These are phyloP conservation scores for Marchantia polymorpha DNA, from an alignment of 225 moss, liverwort and hornwort genomes.

Conservation along the genomic window DNA sequence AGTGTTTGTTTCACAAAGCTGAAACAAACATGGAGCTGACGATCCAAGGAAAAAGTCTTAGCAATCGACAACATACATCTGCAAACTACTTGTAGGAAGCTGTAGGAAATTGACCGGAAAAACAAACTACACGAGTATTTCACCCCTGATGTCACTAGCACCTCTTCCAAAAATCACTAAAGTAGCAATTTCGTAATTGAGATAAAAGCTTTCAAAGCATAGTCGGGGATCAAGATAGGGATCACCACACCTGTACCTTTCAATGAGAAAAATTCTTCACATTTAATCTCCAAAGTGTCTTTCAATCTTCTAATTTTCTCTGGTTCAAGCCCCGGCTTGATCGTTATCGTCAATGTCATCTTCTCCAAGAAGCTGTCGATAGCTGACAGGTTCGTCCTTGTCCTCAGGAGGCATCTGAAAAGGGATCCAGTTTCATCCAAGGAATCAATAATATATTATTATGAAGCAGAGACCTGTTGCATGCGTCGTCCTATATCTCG, in stretches of 20 bases:
- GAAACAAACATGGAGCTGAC: no score
- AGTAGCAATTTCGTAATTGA: no score
- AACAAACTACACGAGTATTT: no score
- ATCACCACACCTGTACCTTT: conserved; percentile 1
- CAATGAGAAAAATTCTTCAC: background rate
- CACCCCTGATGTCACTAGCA: background rate
- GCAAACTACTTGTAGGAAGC: no score
- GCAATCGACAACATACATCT: no score
- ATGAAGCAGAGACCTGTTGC: background rate
- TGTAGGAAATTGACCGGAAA: no score
- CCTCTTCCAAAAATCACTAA: background rate
- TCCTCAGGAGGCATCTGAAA: conserved; percentile 13
- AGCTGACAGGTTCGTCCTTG: conserved; percentile 26
- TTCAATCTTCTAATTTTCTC: background rate
- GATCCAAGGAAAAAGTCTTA: no score
- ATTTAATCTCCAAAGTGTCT: background rate
- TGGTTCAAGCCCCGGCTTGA: conserved; percentile 1
- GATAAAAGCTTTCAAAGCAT: background rate
- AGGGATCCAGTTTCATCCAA: background rate
- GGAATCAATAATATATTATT: background rate
- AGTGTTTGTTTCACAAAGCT: no score
- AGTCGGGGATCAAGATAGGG: no score
- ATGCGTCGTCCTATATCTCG: background rate
- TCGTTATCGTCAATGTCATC: conserved; percentile 12
- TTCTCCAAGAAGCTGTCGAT: conserved; percentile 26